A percentile compares a stretch with the other conserved stretches of the same genome.
phyloP scores from a whole-genome alignment of 495 filamentous ascomycete species.

The Xylaria flabelliformis region DNA sequence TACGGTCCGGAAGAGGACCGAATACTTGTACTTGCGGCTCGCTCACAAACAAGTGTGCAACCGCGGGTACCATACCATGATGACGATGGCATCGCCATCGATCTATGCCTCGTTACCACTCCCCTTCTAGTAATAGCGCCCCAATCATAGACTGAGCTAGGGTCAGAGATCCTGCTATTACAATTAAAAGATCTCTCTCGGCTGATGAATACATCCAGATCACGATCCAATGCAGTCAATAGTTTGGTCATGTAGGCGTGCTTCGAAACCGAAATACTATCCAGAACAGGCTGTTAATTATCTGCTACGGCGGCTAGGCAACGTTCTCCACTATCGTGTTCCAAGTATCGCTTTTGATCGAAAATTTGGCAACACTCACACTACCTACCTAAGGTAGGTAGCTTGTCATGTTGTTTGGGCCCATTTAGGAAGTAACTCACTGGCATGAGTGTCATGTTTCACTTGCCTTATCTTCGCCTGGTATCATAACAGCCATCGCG shows the following conservation, averaged over 20 bases:
- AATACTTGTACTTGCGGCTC: constrained; percentile 23
- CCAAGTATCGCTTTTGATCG: background rate
- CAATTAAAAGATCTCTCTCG: constrained; percentile 1
- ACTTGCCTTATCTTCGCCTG: background rate
- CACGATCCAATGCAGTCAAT: background rate
- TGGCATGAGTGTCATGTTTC: constrained; percentile 1
- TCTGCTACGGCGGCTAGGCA: background rate
- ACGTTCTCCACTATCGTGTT: background rate
- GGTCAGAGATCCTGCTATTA: background rate
- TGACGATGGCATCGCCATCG: background rate
- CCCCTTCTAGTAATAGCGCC: background rate
- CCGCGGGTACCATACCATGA: background rate
- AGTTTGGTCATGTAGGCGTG: background rate
- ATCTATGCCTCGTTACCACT: too few species aligned
- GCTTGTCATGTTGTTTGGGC: background rate
- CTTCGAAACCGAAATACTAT: background rate
- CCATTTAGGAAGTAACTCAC: constrained; percentile 7
- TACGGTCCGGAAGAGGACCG: constrained; percentile 15
- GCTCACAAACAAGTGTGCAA: background rate
- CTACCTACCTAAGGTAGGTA: constrained; percentile 1
- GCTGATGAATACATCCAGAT: constrained; percentile 20
- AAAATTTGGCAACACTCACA: background rate
- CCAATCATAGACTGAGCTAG: background rate
- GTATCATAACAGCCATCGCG: background rate
- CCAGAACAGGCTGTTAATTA: background rate